Conservation (phyloP, 1,284 basidiomycete species). For the Leccinum pallidistipes region DNA sequence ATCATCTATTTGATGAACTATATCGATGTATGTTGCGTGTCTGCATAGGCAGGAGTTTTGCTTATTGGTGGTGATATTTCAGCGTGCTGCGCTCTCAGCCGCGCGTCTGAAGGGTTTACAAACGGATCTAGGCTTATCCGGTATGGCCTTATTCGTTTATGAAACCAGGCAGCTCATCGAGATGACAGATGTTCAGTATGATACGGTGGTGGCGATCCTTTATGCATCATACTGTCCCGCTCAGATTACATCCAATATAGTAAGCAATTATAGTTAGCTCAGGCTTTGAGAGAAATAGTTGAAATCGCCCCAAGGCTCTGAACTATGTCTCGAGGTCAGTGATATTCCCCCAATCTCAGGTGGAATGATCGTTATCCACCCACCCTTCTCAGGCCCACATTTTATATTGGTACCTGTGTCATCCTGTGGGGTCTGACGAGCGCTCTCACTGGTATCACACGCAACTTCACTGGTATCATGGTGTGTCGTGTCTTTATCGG, state of each 20-base stretch:
- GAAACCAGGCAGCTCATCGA: background rate
- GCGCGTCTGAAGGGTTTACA: conserved; percentile 63
- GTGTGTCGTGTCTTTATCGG: conserved; percentile 61
- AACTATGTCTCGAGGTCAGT: background rate
- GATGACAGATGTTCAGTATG: conserved; percentile 56
- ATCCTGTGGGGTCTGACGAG: background rate
- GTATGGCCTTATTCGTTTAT: background rate
- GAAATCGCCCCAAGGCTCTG: background rate
- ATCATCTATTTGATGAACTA: conserved; percentile 70
- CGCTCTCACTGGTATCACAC: conserved; percentile 9
- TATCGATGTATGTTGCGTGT: conserved; percentile 51
- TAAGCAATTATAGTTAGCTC: conserved; percentile 20
- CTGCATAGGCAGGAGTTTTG: background rate
- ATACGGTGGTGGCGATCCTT: conserved; percentile 56
- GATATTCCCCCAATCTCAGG: background rate
- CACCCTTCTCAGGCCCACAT: conserved; percentile 47
- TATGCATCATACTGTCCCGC: conserved; percentile 62
- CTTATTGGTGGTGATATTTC: background rate
- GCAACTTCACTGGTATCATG: conserved; percentile 34
- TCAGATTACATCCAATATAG: conserved; percentile 70
- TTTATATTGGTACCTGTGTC: background rate
- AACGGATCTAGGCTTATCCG: conserved; percentile 52
- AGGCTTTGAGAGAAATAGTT: background rate
- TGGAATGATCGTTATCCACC: too few species aligned
- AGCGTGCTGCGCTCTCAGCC: conserved; percentile 63